Conservation (phyloP, 352 stramenopile genomes). For the Pythium volutum region DNA sequence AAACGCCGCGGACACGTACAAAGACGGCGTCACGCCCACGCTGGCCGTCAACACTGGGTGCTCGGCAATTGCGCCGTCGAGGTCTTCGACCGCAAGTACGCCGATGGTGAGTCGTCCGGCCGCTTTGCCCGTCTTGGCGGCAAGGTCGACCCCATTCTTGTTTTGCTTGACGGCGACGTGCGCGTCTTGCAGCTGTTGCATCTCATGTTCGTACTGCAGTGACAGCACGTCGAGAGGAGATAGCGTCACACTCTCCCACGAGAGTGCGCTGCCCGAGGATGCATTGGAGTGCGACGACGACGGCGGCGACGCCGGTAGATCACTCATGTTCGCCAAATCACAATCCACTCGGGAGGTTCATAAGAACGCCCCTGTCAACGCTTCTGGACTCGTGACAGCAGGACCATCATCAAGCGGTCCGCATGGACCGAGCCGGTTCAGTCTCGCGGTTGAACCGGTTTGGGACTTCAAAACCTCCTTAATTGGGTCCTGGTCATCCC, state of each 20-base stretch:
- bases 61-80: constrained; percentile 31
- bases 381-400: not conserved
- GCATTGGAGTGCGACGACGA: constrained; percentile 32
- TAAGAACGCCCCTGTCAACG: too few relatives aligned
- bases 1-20: constrained; percentile 64
- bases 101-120: constrained; percentile 47
- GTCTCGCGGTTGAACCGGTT: not conserved
- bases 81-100: constrained; percentile 42
- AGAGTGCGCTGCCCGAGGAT: constrained; percentile 55
- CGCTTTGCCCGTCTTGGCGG: constrained; percentile 52
- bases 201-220: constrained; percentile 65
- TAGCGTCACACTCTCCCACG: constrained; percentile 77
- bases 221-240: constrained; percentile 69
- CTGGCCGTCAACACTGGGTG: constrained; percentile 30
- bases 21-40: constrained; percentile 17
- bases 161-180: constrained; percentile 49
- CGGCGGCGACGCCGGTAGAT: constrained; percentile 31
- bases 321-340: constrained; percentile 38
- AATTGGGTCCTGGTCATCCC: not conserved
- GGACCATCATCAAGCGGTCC: not conserved
- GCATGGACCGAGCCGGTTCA: constrained; percentile 7
- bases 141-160: constrained; percentile 73
- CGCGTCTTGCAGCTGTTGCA: constrained; percentile 51
- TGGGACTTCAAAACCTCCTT: not conserved
- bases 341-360: constrained; percentile 20